Evolutionary conservation across 192 early-diverging fungal genomes (phyloP).

Genomic region (Podochytrium sp.): DNA sequence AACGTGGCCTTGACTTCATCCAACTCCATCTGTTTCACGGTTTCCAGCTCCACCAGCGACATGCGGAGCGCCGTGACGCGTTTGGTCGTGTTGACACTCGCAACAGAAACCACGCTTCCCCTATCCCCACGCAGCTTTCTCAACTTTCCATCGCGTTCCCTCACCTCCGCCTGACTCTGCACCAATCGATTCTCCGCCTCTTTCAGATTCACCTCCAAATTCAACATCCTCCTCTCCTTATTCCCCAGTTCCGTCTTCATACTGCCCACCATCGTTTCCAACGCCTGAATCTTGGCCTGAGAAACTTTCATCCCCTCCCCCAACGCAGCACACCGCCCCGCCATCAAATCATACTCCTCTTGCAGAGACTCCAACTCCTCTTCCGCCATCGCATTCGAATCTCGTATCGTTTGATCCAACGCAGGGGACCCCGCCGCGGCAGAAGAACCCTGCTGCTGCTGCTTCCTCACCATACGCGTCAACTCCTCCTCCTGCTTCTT

Average conservation of each 20-base stretch:
- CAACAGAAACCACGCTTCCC: constrained; percentile 1
- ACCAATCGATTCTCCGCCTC: neutral
- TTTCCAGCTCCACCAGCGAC: constrained; percentile 3
- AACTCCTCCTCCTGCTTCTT: neutral
- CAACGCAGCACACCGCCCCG: neutral
- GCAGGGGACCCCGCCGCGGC: too few relatives aligned
- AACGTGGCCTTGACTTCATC: neutral
- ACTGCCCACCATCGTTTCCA: neutral
- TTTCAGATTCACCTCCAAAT: neutral
- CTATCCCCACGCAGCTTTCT: constrained; percentile 11
- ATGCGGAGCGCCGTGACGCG: neutral
- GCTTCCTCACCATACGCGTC: neutral
- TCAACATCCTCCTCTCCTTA: constrained; percentile 5
- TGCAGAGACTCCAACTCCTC: neutral
- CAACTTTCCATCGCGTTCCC: constrained; percentile 3
- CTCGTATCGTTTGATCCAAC: neutral
- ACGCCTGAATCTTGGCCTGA: neutral
- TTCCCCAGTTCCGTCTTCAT: constrained; percentile 2
- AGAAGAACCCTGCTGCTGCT: too few relatives aligned
- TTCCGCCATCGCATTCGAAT: neutral
- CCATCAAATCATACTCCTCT: neutral
- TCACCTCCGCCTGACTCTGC: neutral
- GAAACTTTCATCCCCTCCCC: neutral
- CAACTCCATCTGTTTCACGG: constrained; percentile 4
- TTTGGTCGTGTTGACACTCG: neutral